Conservation (phyloP, 352 stramenopile species). For the Hyaloperonospora arabidopsidis region DNA sequence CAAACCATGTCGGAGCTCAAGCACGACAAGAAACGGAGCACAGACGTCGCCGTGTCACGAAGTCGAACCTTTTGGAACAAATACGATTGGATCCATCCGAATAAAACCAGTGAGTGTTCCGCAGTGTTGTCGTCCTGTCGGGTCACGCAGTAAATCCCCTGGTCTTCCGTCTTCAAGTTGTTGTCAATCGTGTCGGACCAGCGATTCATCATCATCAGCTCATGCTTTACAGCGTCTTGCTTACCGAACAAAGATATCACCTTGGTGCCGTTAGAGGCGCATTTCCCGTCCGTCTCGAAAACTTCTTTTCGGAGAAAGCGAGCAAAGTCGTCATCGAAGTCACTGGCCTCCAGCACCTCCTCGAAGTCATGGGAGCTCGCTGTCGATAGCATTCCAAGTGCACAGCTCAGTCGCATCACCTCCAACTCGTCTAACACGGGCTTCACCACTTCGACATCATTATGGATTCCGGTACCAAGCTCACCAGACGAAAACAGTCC, state of each 20-base stretch:
- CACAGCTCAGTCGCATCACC: constrained; percentile 53
- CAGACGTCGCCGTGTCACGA: constrained; percentile 58
- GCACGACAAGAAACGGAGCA: constrained; percentile 57
- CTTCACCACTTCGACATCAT: constrained; percentile 64
- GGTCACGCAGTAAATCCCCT: constrained; percentile 52
- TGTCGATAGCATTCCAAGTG: constrained; percentile 39
- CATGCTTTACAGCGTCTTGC: constrained; percentile 38
- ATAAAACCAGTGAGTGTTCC: constrained; percentile 33
- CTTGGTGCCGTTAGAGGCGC: constrained; percentile 14
- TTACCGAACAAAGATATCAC: constrained; percentile 55
- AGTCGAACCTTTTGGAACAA: constrained; percentile 36
- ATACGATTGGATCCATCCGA: constrained; percentile 47
- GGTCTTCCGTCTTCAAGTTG: constrained; percentile 28
- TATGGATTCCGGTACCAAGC: constrained; percentile 47
- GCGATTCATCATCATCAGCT: constrained; percentile 28
- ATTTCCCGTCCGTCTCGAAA: constrained; percentile 21
- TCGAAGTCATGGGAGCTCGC: constrained; percentile 50
- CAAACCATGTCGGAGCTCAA: constrained; percentile 43
- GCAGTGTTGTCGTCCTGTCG: constrained; percentile 2
- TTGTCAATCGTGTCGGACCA: constrained; percentile 45
- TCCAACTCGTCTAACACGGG: constrained; percentile 59
- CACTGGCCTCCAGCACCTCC: constrained; percentile 39
- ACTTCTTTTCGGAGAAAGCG: constrained; percentile 49
- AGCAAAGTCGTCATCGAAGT: constrained; percentile 61
- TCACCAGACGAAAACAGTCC: constrained; percentile 51